These are phyloP conservation scores for Physaria fendleri DNA, from an alignment of 345 rosid species.

Conservation along the genomic window DNA sequence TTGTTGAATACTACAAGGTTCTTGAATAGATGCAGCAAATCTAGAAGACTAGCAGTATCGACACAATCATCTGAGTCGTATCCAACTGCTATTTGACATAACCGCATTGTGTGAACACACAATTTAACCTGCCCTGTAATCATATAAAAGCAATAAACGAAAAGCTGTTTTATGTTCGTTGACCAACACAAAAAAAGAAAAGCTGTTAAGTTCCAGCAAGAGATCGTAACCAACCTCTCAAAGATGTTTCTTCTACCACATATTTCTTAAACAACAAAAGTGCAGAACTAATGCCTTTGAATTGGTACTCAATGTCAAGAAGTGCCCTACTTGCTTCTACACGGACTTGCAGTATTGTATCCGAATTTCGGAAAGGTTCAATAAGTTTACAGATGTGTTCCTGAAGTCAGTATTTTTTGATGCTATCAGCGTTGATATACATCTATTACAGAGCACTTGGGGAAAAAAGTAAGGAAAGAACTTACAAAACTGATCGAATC, in stretches of 20 bases:
- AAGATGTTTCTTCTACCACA: constrained; percentile 69
- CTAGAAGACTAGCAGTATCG: constrained; percentile 42
- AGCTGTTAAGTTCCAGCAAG: background rate
- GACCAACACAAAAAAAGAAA: constrained; percentile 9
- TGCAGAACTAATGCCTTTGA: constrained; percentile 74
- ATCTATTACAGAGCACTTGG: background rate
- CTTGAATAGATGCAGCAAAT: constrained; percentile 69
- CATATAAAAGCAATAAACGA: background rate
- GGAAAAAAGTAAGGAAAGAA: constrained; percentile 5
- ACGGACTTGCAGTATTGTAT: constrained; percentile 64
- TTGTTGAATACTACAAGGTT: constrained; percentile 65
- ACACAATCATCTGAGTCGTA: constrained; percentile 42
- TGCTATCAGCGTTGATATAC: constrained; percentile 12
- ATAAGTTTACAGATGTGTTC: constrained; percentile 69
- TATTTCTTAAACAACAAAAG: constrained; percentile 58
- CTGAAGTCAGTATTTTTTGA: constrained; percentile 40
- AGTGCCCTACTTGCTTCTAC: constrained; percentile 90
- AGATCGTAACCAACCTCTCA: constrained; percentile 58
- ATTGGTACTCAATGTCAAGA: constrained; percentile 79
- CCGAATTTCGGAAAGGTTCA: constrained; percentile 59
- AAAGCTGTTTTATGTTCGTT: too few species aligned
- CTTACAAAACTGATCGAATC: constrained; percentile 75
- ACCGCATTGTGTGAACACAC: constrained; percentile 64
- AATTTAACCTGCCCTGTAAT: constrained; percentile 87
- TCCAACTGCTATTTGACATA: constrained; percentile 62